These are phyloP conservation scores for Fusarium pseudoanthophilum DNA, from an alignment of 2,329 filamentous ascomycete species.

Conservation along the genomic window DNA sequence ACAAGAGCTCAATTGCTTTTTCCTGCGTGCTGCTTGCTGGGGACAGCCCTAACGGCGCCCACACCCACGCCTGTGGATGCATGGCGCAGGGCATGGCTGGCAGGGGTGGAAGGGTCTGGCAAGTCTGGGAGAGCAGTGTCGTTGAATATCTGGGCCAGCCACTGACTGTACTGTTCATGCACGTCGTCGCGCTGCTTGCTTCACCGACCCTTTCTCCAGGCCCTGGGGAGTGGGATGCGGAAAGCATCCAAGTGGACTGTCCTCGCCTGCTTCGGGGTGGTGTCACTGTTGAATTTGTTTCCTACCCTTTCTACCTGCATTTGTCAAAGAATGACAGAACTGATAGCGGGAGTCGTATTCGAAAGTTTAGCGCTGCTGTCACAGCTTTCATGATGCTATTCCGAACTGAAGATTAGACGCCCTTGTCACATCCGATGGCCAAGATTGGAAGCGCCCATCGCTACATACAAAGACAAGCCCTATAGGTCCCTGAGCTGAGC, in stretches of 20 bases:
- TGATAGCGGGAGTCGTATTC: slow-evolving; percentile 1
- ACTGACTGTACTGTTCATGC: slow-evolving; percentile 49
- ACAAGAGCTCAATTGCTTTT: slow-evolving; percentile 22
- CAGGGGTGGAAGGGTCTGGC: slow-evolving; percentile 32
- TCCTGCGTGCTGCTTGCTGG: slow-evolving; percentile 14
- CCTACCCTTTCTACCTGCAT: slow-evolving; percentile 5
- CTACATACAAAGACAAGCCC: slow-evolving; percentile 2
- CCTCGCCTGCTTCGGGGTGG: slow-evolving; percentile 20
- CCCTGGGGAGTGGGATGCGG: slow-evolving; percentile 30
- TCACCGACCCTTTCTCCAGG: slow-evolving; percentile 47
- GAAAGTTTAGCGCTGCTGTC: slow-evolving; percentile 7
- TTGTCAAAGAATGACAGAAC: neutral
- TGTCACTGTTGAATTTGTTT: slow-evolving; percentile 19
- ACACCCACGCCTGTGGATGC: slow-evolving; percentile 40
- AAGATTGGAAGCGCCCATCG: neutral
- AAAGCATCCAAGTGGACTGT: slow-evolving; percentile 35
- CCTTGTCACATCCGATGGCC: neutral
- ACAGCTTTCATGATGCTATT: slow-evolving; percentile 17
- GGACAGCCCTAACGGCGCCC: slow-evolving; percentile 44
- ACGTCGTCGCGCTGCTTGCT: slow-evolving; percentile 45
- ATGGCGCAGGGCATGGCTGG: slow-evolving; percentile 38
- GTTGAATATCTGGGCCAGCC: slow-evolving; percentile 41
- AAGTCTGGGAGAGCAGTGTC: slow-evolving; percentile 26
- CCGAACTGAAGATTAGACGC: neutral
- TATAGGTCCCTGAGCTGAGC: slow-evolving; percentile 17